Percentiles rank a stretch among this genome's conserved stretches.
phyloP scores from a whole-genome alignment of 202 grass and related monocot species.

The Zoysia matrella region DNA sequence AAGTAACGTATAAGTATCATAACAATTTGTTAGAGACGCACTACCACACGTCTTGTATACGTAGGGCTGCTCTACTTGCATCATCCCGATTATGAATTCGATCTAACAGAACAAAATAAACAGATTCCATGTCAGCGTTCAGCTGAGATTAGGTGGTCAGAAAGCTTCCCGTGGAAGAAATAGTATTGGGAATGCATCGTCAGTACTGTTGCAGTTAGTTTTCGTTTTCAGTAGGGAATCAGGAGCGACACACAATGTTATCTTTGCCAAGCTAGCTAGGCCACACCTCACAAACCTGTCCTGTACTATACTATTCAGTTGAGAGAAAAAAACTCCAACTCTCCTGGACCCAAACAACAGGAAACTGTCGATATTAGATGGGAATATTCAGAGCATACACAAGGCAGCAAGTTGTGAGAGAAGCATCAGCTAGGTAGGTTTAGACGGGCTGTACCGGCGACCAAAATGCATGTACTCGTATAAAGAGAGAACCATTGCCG shows the following conservation, averaged over 20 bases:
- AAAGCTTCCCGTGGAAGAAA: slow-evolving; percentile 11
- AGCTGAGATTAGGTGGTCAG: neutral
- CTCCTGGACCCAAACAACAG: slow-evolving; percentile 2
- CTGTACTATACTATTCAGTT: slow-evolving; percentile 1
- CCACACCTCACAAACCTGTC: neutral
- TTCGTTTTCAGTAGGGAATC: neutral
- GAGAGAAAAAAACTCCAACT: neutral
- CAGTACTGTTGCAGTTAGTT: neutral
- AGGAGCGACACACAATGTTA: neutral
- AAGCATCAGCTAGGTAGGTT: slow-evolving; percentile 30
- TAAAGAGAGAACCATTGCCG: too few species aligned
- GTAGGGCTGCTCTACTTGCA: slow-evolving; percentile 36
- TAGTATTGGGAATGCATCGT: neutral
- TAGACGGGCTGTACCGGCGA: neutral
- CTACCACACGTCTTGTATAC: neutral
- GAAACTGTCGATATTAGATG: neutral
- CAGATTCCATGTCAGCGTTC: neutral
- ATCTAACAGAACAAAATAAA: slow-evolving; percentile 7
- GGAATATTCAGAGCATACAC: neutral
- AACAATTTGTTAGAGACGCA: slow-evolving; percentile 31
- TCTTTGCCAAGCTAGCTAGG: neutral
- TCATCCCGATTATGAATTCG: slow-evolving; percentile 7
- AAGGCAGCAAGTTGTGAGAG: neutral
- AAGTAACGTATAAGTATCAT: neutral
- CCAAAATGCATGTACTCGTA: neutral